phyloP scores from a whole-genome alignment of 345 rosid genomes.

The Citrus sp. region DNA sequence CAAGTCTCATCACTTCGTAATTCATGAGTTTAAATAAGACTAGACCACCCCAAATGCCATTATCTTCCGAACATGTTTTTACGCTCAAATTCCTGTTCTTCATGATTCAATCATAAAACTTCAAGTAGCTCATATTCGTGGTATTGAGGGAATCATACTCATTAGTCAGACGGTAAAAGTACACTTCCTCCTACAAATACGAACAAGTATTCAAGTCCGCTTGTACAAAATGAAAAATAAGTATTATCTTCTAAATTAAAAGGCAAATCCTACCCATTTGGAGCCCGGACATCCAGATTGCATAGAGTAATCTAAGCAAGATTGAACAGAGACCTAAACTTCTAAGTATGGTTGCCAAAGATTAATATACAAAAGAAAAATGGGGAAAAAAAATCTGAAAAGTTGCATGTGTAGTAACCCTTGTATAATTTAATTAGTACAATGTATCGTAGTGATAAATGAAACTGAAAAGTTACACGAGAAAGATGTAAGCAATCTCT shows the following conservation, averaged over 20 bases:
- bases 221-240: too few species aligned
- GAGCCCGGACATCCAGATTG: too few species aligned
- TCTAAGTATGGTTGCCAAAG: too few species aligned
- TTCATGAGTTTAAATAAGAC: too few species aligned
- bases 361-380: too few species aligned
- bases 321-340: too few species aligned
- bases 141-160: neutral
- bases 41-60: neutral
- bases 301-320: too few species aligned
- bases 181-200: too few species aligned
- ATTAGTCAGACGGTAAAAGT: neutral
- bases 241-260: too few species aligned
- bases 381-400: neutral
- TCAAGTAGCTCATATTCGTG: neutral
- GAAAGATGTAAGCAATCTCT: neutral
- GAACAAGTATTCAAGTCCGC: too few species aligned
- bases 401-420: slow-evolving; percentile 7
- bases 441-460: neutral
- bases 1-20: slow-evolving; percentile 1
- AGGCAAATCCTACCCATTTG: too few species aligned
- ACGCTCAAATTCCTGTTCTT: neutral
- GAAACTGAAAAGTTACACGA: slow-evolving; percentile 16
- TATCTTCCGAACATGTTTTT: neutral
- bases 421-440: neutral
- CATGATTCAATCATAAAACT: neutral